Evolutionary conservation across 2,329 filamentous ascomycete species (phyloP).

Genomic region (Hortaea sp.): DNA sequence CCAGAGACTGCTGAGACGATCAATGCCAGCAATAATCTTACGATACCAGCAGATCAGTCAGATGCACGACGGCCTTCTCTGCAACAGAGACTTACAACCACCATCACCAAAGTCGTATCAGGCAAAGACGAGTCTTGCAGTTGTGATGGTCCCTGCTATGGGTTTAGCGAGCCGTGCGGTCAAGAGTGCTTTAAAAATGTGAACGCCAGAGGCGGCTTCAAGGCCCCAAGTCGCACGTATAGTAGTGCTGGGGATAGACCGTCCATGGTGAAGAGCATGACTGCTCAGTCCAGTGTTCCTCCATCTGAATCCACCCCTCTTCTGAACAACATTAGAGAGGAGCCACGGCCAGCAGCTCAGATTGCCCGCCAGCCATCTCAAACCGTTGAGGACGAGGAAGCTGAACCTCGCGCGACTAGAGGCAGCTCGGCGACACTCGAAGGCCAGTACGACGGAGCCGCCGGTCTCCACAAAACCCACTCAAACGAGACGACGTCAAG

Average conservation of each 20-base stretch:
- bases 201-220: constrained; percentile 26
- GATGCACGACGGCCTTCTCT: constrained; percentile 28
- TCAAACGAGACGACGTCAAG: constrained; percentile 8
- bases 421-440: constrained; percentile 9
- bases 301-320: constrained; percentile 23
- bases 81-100: constrained; percentile 30
- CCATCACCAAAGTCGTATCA: constrained; percentile 40
- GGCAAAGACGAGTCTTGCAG: constrained; percentile 37
- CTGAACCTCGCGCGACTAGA: constrained; percentile 9
- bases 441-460: not conserved
- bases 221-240: constrained; percentile 12
- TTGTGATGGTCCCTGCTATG: constrained; percentile 50
- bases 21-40: not conserved
- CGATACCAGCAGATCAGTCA: not conserved
- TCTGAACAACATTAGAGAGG: constrained; percentile 13
- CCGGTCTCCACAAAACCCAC: constrained; percentile 8
- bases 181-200: constrained; percentile 49
- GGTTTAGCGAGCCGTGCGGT: constrained; percentile 52
- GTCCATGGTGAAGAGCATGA: constrained; percentile 13
- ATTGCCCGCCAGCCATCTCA: not conserved
- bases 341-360: constrained; percentile 7
- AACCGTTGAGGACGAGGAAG: constrained; percentile 6
- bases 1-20: not conserved
- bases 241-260: constrained; percentile 12
- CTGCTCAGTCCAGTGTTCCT: constrained; percentile 1